Conservation (phyloP, 164 flowering plant species). For the Sedum album region DNA sequence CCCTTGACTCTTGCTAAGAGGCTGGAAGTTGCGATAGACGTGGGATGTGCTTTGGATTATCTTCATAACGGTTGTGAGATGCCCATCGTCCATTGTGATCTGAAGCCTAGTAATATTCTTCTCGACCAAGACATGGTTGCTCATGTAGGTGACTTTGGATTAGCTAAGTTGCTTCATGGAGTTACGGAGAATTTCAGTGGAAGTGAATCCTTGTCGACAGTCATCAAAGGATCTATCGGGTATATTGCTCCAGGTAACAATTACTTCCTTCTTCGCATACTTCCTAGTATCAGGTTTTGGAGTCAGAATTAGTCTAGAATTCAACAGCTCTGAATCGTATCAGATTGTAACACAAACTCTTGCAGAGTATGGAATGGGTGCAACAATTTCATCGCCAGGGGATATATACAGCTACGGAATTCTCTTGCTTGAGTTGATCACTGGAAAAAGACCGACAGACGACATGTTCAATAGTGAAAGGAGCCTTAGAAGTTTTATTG, state of each 20-base stretch:
- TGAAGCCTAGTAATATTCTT: not conserved
- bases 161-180: not conserved
- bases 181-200: not conserved
- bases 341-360: too few species aligned
- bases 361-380: not conserved
- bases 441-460: not conserved
- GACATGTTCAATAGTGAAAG: not conserved
- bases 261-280: not conserved
- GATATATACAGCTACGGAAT: not conserved
- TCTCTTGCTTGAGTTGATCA: not conserved
- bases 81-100: conserved; percentile 6
- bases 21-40: not conserved
- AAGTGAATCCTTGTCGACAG: not conserved
- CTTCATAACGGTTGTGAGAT: conserved; percentile 8
- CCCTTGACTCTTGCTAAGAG: not conserved
- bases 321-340: too few species aligned
- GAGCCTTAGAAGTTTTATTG: not conserved
- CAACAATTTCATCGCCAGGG: not conserved
- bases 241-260: conserved; percentile 10
- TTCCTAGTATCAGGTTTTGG: too few species aligned
- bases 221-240: conserved; percentile 1
- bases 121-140: not conserved
- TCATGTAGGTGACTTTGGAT: conserved; percentile 9
- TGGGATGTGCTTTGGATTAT: conserved; percentile 6
- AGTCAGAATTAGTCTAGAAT: too few species aligned